Percentiles rank a stretch among this genome's conserved stretches.
Conservation (phyloP, 371 early-diverging fungal genomes). For the Mucor circinelloides region DNA sequence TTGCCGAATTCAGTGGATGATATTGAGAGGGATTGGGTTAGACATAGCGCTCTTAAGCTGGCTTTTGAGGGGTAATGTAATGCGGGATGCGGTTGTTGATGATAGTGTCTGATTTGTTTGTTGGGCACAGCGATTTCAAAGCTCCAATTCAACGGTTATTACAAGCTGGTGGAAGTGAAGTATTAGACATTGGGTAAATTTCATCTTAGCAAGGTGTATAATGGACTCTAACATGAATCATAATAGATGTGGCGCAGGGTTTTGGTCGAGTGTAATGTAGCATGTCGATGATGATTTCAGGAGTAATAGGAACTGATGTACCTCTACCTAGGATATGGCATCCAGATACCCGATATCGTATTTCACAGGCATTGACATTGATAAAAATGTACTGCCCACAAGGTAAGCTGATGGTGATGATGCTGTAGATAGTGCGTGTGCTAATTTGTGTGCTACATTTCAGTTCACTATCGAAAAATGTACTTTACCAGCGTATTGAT, state of each 20-base stretch:
- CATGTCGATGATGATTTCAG: neutral
- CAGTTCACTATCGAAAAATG: constrained; percentile 24
- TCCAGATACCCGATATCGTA: constrained; percentile 38
- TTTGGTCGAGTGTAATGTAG: constrained; percentile 43
- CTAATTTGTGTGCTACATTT: neutral
- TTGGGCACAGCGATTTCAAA: constrained; percentile 35
- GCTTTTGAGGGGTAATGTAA: constrained; percentile 41
- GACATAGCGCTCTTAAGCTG: constrained; percentile 43
- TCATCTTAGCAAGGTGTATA: neutral
- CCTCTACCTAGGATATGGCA: constrained; percentile 43
- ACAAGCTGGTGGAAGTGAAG: constrained; percentile 46
- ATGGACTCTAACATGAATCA: neutral
- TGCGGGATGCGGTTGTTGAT: neutral
- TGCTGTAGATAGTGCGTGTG: neutral
- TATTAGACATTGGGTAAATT: constrained; percentile 47
- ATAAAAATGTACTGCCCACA: constrained; percentile 39
- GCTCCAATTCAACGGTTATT: constrained; percentile 40
- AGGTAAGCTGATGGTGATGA: constrained; percentile 14
- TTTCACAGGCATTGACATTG: constrained; percentile 48
- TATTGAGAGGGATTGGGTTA: constrained; percentile 46
- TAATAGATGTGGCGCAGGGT: constrained; percentile 39
- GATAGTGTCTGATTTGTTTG: neutral
- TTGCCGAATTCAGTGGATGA: constrained; percentile 31
- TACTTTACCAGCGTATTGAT: constrained; percentile 39
- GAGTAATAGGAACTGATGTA: neutral